Conservation (phyloP, 768 basidiomycete genomes). For the Termitomyces sp. region DNA sequence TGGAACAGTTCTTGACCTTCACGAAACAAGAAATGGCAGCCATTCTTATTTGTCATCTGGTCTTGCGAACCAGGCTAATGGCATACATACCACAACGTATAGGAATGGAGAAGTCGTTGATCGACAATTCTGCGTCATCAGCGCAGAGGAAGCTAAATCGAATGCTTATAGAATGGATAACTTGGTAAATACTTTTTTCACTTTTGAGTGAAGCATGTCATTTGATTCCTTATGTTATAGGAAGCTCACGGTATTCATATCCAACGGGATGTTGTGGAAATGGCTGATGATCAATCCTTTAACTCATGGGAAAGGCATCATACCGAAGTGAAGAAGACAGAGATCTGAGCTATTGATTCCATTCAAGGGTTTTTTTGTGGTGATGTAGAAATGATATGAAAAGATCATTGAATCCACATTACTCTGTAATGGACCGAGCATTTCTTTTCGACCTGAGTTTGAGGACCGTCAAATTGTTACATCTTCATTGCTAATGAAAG, state of each 20-base stretch:
- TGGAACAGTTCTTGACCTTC: conserved; percentile 14
- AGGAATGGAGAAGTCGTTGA: conserved; percentile 13
- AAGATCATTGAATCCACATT: neutral
- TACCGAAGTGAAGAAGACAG: conserved; percentile 2
- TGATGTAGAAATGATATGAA: neutral
- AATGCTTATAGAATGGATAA: conserved; percentile 12
- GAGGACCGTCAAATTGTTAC: too few relatives aligned
- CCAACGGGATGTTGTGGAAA: conserved; percentile 15
- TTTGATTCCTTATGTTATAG: neutral
- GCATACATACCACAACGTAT: conserved; percentile 10
- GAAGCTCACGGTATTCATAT: conserved; percentile 12
- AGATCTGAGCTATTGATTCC: neutral
- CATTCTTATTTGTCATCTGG: conserved; percentile 7
- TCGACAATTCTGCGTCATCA: conserved; percentile 9
- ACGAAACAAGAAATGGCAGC: conserved; percentile 3
- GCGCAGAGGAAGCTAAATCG: conserved; percentile 8
- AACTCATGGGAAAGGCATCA: conserved; percentile 11
- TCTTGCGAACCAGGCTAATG: conserved; percentile 5
- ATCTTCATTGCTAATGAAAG: too few relatives aligned
- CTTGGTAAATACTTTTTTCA: conserved; percentile 1
- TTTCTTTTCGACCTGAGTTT: neutral
- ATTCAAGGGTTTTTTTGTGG: neutral
- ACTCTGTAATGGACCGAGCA: neutral
- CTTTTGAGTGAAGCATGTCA: neutral
- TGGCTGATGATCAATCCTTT: conserved; percentile 14